Evolutionary conservation across 2,329 filamentous ascomycete species (phyloP).

Genomic region (Aspergillus persii): DNA sequence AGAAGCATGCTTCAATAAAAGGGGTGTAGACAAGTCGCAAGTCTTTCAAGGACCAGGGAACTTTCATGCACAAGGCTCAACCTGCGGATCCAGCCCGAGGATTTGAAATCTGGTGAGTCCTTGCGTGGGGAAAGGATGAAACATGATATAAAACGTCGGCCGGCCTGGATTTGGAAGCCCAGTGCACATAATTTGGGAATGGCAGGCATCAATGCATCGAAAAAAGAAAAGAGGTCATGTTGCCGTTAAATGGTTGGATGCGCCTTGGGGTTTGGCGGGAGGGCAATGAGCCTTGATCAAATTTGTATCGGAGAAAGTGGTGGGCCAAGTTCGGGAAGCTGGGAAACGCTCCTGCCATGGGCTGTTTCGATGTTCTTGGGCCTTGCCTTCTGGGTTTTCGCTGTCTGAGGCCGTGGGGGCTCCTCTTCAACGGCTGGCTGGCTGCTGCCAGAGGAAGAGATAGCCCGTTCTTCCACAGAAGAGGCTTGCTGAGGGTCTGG

Average conservation of each 20-base stretch:
- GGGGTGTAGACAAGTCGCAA: neutral
- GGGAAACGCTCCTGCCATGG: slow-evolving; percentile 39
- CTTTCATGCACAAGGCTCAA: slow-evolving; percentile 9
- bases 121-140: neutral
- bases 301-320: slow-evolving; percentile 50
- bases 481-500: slow-evolving; percentile 17
- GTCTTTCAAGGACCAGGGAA: slow-evolving; percentile 2
- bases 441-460: slow-evolving; percentile 65
- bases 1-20: neutral
- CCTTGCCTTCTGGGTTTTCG: slow-evolving; percentile 29
- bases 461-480: slow-evolving; percentile 52
- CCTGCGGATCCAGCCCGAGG: slow-evolving; percentile 21
- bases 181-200: neutral
- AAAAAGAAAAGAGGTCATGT: neutral
- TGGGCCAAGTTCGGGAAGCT: slow-evolving; percentile 48
- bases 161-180: slow-evolving; percentile 12
- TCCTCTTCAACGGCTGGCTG: slow-evolving; percentile 47
- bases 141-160: slow-evolving; percentile 9
- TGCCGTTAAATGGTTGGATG: neutral
- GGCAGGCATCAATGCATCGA: neutral
- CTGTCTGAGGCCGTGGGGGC: slow-evolving; percentile 29
- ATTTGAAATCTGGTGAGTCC: slow-evolving; percentile 3
- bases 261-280: neutral
- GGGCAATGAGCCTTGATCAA: slow-evolving; percentile 19
- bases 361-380: slow-evolving; percentile 35